These are phyloP conservation scores for Penicillium coffeae DNA, from an alignment of 495 filamentous ascomycete genomes.

Conservation along the genomic window DNA sequence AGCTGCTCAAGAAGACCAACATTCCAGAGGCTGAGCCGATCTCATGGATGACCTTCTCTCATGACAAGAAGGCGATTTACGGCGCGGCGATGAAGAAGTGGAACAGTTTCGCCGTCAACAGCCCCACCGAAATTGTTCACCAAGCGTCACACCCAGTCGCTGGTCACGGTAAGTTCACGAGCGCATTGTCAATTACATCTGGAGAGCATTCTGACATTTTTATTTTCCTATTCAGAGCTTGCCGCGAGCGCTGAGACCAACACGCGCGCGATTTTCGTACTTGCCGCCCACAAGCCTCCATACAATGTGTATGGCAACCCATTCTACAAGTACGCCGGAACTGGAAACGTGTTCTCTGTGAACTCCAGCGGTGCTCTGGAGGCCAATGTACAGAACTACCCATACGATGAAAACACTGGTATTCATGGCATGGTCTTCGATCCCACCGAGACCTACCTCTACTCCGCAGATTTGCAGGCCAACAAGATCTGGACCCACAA, in stretches of 20 bases:
- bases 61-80: constrained; percentile 78
- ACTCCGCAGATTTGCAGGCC: constrained; percentile 77
- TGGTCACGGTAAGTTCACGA: constrained; percentile 48
- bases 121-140: constrained; percentile 73
- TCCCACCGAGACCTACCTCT: constrained; percentile 76
- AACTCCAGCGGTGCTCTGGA: constrained; percentile 57
- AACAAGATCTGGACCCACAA: constrained; percentile 86
- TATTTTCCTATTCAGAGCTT: constrained; percentile 43
- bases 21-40: constrained; percentile 80
- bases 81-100: constrained; percentile 87
- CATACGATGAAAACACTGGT: constrained; percentile 66
- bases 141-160: constrained; percentile 68
- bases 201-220: neutral
- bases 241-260: constrained; percentile 67
- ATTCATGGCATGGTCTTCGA: constrained; percentile 91
- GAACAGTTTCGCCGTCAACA: constrained; percentile 72
- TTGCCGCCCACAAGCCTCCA: constrained; percentile 70
- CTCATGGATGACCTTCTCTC: constrained; percentile 88
- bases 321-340: constrained; percentile 80
- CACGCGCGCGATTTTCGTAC: constrained; percentile 81
- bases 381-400: constrained; percentile 73
- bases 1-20: constrained; percentile 70
- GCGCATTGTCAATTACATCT: neutral
- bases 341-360: constrained; percentile 73
- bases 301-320: constrained; percentile 82